Conservation (phyloP, 2,329 filamentous ascomycete species). For the Arthroderma sp. region DNA sequence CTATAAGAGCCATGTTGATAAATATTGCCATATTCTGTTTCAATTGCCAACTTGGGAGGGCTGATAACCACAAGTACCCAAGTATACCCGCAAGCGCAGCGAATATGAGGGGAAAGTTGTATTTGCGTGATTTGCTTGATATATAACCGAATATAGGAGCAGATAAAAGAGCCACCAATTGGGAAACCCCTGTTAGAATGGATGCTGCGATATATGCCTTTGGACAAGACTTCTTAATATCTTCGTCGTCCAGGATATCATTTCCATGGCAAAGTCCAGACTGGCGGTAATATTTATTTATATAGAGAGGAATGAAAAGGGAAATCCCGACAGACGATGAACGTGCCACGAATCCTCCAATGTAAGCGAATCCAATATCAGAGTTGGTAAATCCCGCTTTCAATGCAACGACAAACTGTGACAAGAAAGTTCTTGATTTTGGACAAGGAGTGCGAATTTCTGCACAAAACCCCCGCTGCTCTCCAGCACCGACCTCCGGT, state of each 20-base stretch:
- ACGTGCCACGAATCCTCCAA: conserved; percentile 87
- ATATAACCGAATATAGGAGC: conserved; percentile 81
- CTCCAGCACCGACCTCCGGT: too few species aligned
- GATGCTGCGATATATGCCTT: conserved; percentile 79
- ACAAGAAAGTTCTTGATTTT: conserved; percentile 30
- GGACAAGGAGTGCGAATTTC: not conserved
- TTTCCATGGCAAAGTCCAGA: conserved; percentile 56
- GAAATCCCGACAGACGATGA: conserved; percentile 92
- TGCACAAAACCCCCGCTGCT: not conserved
- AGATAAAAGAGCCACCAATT: conserved; percentile 70
- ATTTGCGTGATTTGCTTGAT: conserved; percentile 51
- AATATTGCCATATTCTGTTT: conserved; percentile 59
- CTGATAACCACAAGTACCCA: conserved; percentile 65
- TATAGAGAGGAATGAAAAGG: conserved; percentile 82
- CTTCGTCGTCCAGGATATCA: conserved; percentile 26
- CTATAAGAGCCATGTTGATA: conserved; percentile 64
- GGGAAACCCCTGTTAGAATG: conserved; percentile 75
- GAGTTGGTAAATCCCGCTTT: conserved; percentile 60
- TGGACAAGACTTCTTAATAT: conserved; percentile 74
- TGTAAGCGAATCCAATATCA: conserved; percentile 72
- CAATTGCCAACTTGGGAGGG: conserved; percentile 64
- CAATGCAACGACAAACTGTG: conserved; percentile 50
- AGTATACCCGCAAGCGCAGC: conserved; percentile 60
- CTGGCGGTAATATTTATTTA: conserved; percentile 78
- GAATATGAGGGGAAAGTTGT: conserved; percentile 61